These are phyloP conservation scores for Sugiyamaella mastotermitis DNA, from an alignment of 805 yeast species.

Conservation along the genomic window DNA sequence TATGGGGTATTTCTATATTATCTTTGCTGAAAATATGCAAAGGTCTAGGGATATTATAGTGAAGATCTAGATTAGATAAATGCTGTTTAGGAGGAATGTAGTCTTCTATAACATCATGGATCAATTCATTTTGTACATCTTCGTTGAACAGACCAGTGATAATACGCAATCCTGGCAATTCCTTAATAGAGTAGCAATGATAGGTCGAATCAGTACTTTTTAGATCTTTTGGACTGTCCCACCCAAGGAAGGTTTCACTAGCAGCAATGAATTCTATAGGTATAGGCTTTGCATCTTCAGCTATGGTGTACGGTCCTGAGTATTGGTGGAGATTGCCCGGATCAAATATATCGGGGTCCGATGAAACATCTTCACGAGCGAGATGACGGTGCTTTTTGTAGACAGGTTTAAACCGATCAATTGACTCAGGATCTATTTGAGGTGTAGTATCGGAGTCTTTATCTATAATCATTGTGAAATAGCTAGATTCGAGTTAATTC, in stretches of 20 bases:
- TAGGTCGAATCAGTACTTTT: neutral
- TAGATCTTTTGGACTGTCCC: too few species aligned
- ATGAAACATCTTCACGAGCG: slow-evolving; percentile 11
- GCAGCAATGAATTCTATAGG: neutral
- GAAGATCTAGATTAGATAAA: slow-evolving; percentile 26
- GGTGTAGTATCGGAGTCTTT: neutral
- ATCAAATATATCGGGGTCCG: neutral
- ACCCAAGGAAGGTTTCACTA: too few species aligned
- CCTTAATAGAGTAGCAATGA: too few species aligned
- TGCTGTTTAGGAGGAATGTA: slow-evolving; percentile 31
- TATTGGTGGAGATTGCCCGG: slow-evolving; percentile 2
- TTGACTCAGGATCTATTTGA: neutral
- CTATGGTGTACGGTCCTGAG: slow-evolving; percentile 1
- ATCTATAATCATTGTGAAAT: neutral
- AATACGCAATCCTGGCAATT: slow-evolving; percentile 33
- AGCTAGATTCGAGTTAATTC: too few species aligned
- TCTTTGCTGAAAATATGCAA: slow-evolving; percentile 23
- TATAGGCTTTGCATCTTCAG: neutral
- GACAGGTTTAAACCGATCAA: slow-evolving; percentile 23
- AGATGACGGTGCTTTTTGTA: slow-evolving; percentile 21
- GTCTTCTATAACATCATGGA: slow-evolving; percentile 27
- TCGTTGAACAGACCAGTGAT: slow-evolving; percentile 22
- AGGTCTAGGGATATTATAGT: slow-evolving; percentile 29
- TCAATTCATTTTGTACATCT: slow-evolving; percentile 26
- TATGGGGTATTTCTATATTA: slow-evolving; percentile 1